These are phyloP conservation scores for Arthrobotrys sphaeroides DNA, from an alignment of 2,329 filamentous ascomycete species.

Conservation along the genomic window DNA sequence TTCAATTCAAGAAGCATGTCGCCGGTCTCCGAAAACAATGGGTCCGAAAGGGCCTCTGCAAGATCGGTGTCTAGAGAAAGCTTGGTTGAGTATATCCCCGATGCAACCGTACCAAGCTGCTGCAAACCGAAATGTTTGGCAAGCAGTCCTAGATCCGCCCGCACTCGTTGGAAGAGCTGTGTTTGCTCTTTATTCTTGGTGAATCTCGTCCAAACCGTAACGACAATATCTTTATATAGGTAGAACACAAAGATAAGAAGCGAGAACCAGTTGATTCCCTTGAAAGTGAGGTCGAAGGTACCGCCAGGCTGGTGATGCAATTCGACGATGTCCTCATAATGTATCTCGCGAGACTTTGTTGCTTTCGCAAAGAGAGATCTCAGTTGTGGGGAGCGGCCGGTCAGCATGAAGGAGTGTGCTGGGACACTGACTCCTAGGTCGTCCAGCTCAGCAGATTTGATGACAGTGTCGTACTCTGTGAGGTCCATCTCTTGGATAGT, in stretches of 20 bases:
- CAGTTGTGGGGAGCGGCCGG: conserved; percentile 72
- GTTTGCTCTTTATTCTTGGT: conserved; percentile 68
- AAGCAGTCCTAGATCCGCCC: conserved; percentile 67
- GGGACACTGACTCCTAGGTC: conserved; percentile 71
- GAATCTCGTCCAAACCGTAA: conserved; percentile 87
- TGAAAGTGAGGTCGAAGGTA: conserved; percentile 71
- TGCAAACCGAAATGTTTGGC: conserved; percentile 25
- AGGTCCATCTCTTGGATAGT: conserved; percentile 50
- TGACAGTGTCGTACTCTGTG: conserved; percentile 55
- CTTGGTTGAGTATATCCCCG: conserved; percentile 65
- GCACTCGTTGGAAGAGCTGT: conserved; percentile 80
- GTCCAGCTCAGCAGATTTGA: conserved; percentile 53
- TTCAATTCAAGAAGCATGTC: conserved; percentile 83
- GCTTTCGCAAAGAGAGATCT: conserved; percentile 37
- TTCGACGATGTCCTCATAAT: conserved; percentile 41
- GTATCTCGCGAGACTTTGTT: conserved; percentile 8
- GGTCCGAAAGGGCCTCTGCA: conserved; percentile 73
- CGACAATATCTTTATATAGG: conserved; percentile 78
- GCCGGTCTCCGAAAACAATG: conserved; percentile 71
- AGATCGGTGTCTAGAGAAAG: conserved; percentile 62
- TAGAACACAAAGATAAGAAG: conserved; percentile 82
- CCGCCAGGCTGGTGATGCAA: conserved; percentile 60
- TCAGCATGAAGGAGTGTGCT: conserved; percentile 81
- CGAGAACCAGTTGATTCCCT: conserved; percentile 77
- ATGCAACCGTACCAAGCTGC: conserved; percentile 82